A percentile compares a stretch with the other conserved stretches of the same genome.
Evolutionary conservation across 352 stramenopile species (phyloP).

Genomic region (Phytophthora foliorum): DNA sequence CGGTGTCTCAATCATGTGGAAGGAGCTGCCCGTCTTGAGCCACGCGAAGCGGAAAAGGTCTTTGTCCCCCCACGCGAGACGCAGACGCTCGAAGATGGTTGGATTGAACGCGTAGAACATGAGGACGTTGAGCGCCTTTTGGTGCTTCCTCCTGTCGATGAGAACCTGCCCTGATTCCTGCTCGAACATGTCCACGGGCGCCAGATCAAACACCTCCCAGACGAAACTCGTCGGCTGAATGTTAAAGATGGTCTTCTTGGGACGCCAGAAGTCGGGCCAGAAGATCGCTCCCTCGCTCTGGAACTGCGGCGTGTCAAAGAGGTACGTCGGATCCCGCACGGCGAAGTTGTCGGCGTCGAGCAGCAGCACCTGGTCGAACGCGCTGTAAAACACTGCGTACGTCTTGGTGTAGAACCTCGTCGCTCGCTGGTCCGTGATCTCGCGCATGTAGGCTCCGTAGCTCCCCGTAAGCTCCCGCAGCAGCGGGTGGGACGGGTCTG

Average conservation of each 20-base stretch:
- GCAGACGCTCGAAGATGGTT: conserved; percentile 51
- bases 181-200: conserved; percentile 78
- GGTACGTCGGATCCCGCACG: conserved; percentile 66
- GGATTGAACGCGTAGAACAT: conserved; percentile 73
- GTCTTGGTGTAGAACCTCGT: conserved; percentile 80
- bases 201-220: conserved; percentile 73
- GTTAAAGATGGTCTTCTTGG: conserved; percentile 81
- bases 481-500: conserved; percentile 53
- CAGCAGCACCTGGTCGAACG: conserved; percentile 80
- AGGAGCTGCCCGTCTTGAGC: conserved; percentile 70
- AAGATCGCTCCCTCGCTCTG: conserved; percentile 63
- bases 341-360: conserved; percentile 85
- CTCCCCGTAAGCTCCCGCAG: conserved; percentile 45
- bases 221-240: conserved; percentile 71
- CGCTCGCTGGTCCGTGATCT: conserved; percentile 65
- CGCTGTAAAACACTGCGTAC: conserved; percentile 77
- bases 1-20: conserved; percentile 67
- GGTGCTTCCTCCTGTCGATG: conserved; percentile 60
- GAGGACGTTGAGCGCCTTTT: conserved; percentile 59
- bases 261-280: conserved; percentile 85
- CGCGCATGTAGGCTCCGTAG: conserved; percentile 64
- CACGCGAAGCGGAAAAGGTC: conserved; percentile 84
- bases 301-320: conserved; percentile 70
- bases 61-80: conserved; percentile 81
- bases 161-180: conserved; percentile 84